A percentile compares a stretch with the other conserved stretches of the same genome.
phyloP scores from a whole-genome alignment of 129 eudicot genomes.

The Pulicaria dysenterica region DNA sequence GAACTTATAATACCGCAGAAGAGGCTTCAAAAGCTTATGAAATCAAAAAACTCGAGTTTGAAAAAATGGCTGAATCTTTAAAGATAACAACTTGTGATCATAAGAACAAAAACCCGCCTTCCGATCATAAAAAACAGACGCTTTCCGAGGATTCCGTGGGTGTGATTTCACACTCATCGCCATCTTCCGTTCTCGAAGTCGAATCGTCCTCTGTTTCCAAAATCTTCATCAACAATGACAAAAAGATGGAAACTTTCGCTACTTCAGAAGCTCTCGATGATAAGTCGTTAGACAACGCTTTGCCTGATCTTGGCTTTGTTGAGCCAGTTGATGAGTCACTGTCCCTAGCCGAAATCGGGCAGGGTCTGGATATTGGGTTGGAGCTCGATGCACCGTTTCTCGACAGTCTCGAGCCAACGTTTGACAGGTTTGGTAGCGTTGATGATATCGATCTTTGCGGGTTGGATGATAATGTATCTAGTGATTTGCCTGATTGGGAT shows the following conservation, averaged over 20 bases:
- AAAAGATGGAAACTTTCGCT: slow-evolving; percentile 6
- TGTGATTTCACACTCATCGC: slow-evolving; percentile 50
- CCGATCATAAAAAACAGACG: slow-evolving; percentile 10
- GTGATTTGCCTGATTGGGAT: slow-evolving; percentile 55
- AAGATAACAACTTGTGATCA: not conserved
- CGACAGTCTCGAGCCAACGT: slow-evolving; percentile 32
- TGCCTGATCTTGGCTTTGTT: slow-evolving; percentile 8
- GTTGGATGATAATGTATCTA: slow-evolving; percentile 38
- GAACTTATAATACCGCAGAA: slow-evolving; percentile 67
- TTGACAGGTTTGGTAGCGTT: slow-evolving; percentile 38
- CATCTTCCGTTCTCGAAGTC: slow-evolving; percentile 51
- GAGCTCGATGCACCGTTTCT: slow-evolving; percentile 39
- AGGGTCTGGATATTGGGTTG: slow-evolving; percentile 43
- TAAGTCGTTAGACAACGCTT: not conserved
- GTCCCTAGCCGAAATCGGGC: slow-evolving; percentile 44
- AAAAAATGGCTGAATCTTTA: slow-evolving; percentile 30
- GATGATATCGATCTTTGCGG: slow-evolving; percentile 55
- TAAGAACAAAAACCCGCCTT: not conserved
- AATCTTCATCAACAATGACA: slow-evolving; percentile 1
- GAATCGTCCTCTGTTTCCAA: slow-evolving; percentile 34
- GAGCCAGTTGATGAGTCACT: slow-evolving; percentile 39
- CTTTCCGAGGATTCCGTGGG: slow-evolving; percentile 54
- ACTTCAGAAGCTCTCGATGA: not conserved
- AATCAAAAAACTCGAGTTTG: slow-evolving; percentile 57
- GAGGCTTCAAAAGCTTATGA: slow-evolving; percentile 72